Evolutionary conservation across 495 filamentous ascomycete species (phyloP).

Genomic region (Aspergillus sclerotioniger): DNA sequence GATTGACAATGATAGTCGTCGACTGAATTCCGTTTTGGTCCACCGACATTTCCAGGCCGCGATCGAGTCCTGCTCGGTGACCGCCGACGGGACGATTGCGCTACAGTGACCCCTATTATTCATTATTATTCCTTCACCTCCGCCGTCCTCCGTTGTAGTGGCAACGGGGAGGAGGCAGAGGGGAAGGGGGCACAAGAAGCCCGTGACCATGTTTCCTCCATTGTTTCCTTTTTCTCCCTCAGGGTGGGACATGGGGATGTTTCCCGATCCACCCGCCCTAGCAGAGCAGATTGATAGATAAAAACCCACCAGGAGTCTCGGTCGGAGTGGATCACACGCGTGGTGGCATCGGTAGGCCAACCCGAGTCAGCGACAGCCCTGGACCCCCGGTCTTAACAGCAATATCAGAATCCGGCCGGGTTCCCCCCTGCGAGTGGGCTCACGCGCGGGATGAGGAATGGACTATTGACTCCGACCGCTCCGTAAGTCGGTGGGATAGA

Average conservation of each 20-base stretch:
- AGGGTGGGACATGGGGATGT: conserved; percentile 11
- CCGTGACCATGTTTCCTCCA: background rate
- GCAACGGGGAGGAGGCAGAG: background rate
- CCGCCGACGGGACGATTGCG: conserved; percentile 1
- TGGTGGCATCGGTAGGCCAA: conserved; percentile 4
- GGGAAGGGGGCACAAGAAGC: too few relatives aligned
- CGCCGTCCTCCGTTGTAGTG: background rate
- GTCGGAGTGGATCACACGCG: conserved; percentile 9
- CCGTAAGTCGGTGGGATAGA: background rate
- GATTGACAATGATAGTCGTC: background rate
- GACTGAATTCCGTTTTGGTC: conserved; percentile 1
- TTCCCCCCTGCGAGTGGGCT: background rate
- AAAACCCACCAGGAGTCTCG: conserved; percentile 10
- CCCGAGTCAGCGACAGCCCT: conserved; percentile 5
- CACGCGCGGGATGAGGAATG: background rate
- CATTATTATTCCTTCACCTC: background rate
- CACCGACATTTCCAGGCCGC: conserved; percentile 4
- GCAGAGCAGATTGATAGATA: conserved; percentile 21
- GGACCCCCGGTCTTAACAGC: background rate
- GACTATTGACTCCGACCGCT: background rate
- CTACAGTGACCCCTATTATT: conserved; percentile 1
- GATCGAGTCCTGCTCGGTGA: conserved; percentile 4
- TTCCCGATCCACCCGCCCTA: conserved; percentile 14
- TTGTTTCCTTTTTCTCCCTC: background rate
- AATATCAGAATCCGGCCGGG: background rate